Conservation (phyloP, 305 asterid species). For the Striga hermonthica region DNA sequence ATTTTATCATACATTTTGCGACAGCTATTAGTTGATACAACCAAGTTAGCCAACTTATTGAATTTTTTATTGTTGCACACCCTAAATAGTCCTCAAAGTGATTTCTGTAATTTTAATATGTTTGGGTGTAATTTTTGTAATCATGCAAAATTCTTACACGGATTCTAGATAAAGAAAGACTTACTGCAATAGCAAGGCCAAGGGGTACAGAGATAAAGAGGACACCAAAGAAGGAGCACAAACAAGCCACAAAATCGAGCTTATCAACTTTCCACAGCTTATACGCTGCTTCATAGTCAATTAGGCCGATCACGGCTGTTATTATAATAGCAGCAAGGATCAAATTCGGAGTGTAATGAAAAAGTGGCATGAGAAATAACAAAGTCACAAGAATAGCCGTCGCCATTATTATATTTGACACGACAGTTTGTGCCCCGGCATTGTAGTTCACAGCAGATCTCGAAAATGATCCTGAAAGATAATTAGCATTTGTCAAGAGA, state of each 20-base stretch:
- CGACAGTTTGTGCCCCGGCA: slow-evolving; percentile 80
- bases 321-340: slow-evolving; percentile 86
- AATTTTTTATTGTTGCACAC: no score
- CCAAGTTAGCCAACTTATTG: no score
- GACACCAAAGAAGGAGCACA: slow-evolving; percentile 88
- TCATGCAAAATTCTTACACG: neutral
- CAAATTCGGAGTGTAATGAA: slow-evolving; percentile 73
- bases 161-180: slow-evolving; percentile 19
- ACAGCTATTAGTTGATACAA: no score
- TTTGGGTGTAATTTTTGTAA: neutral
- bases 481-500: no score
- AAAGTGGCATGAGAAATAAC: slow-evolving; percentile 81
- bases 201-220: slow-evolving; percentile 88
- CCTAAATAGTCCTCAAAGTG: no score
- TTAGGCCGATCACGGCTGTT: slow-evolving; percentile 81
- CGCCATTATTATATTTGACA: slow-evolving; percentile 80
- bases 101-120: no score
- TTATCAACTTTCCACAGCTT: slow-evolving; percentile 87
- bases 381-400: slow-evolving; percentile 73
- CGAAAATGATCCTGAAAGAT: slow-evolving; percentile 72
- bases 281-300: slow-evolving; percentile 64
- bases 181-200: slow-evolving; percentile 86
- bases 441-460: slow-evolving; percentile 89
- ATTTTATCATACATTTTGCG: no score
- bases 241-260: slow-evolving; percentile 76